These are phyloP conservation scores for Trichoderma parareesei DNA, from an alignment of 495 filamentous ascomycete species.

Conservation along the genomic window DNA sequence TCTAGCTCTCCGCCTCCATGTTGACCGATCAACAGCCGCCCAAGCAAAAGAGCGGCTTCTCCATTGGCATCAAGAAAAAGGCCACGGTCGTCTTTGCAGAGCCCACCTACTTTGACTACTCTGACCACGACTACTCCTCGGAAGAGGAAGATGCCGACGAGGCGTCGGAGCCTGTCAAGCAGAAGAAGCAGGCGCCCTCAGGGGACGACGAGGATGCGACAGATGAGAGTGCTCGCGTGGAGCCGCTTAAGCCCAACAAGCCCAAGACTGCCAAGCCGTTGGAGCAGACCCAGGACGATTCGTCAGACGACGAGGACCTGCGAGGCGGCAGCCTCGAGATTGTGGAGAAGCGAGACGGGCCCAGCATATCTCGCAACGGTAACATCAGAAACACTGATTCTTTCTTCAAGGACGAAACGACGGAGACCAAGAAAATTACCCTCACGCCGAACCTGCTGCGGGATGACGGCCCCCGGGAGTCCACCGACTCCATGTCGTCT, in stretches of 20 bases:
- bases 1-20: constrained; percentile 84
- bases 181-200: constrained; percentile 28
- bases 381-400: constrained; percentile 84
- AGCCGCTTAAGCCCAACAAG: constrained; percentile 33
- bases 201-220: constrained; percentile 27
- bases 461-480: constrained; percentile 59
- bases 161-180: constrained; percentile 26
- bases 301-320: constrained; percentile 23
- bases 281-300: constrained; percentile 36
- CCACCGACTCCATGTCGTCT: constrained; percentile 52
- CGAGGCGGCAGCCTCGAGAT: constrained; percentile 60
- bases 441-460: constrained; percentile 90
- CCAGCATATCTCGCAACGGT: constrained; percentile 70
- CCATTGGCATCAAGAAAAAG: constrained; percentile 80
- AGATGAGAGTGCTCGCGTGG: constrained; percentile 41
- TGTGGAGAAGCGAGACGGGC: constrained; percentile 44
- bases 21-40: constrained; percentile 76
- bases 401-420: constrained; percentile 93
- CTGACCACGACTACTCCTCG: constrained; percentile 83
- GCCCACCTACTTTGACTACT: constrained; percentile 84
- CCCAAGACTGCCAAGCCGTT: constrained; percentile 18
- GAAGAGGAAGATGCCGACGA: constrained; percentile 65
- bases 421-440: constrained; percentile 95
- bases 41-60: constrained; percentile 81
- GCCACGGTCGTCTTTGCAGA: constrained; percentile 85